Evolutionary conservation across 140 eudicot genomes (phyloP).

Genomic region (Bidens hawaiensis): DNA sequence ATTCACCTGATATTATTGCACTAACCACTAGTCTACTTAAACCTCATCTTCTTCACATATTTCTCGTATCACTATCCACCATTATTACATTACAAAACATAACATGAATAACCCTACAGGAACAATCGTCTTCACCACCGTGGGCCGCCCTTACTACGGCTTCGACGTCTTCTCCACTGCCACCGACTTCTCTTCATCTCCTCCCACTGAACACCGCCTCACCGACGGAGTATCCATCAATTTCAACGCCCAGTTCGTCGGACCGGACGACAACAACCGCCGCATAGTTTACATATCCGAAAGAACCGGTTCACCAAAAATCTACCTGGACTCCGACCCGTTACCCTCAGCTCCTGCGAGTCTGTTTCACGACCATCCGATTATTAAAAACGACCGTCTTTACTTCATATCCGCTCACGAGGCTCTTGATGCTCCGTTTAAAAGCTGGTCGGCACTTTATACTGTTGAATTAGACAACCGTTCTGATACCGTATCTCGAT

Average conservation of each 20-base stretch:
- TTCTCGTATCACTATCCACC: too few species aligned
- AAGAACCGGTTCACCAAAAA: slow-evolving; percentile 50
- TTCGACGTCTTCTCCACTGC: slow-evolving; percentile 55
- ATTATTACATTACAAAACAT: not conserved
- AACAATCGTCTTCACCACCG: slow-evolving; percentile 62
- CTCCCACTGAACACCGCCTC: slow-evolving; percentile 40
- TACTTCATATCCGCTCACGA: slow-evolving; percentile 71
- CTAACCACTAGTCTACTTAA: too few species aligned
- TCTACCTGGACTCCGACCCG: slow-evolving; percentile 23
- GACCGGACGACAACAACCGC: slow-evolving; percentile 26
- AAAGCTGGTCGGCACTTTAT: slow-evolving; percentile 79
- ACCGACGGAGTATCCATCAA: slow-evolving; percentile 67
- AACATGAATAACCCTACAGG: slow-evolving; percentile 36
- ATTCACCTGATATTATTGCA: too few species aligned
- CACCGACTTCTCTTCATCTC: slow-evolving; percentile 3
- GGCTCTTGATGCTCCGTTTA: slow-evolving; percentile 34
- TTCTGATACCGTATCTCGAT: slow-evolving; percentile 12
- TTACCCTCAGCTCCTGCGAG: slow-evolving; percentile 32
- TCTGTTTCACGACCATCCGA: slow-evolving; percentile 74
- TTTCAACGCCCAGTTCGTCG: slow-evolving; percentile 61
- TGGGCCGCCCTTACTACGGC: slow-evolving; percentile 61
- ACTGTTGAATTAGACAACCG: slow-evolving; percentile 20
- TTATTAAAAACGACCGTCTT: slow-evolving; percentile 25
- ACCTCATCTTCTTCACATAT: not conserved
- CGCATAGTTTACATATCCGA: slow-evolving; percentile 52